Evolutionary conservation across 2,329 filamentous ascomycete genomes (phyloP).

Genomic region (Xylariaceae sp.): DNA sequence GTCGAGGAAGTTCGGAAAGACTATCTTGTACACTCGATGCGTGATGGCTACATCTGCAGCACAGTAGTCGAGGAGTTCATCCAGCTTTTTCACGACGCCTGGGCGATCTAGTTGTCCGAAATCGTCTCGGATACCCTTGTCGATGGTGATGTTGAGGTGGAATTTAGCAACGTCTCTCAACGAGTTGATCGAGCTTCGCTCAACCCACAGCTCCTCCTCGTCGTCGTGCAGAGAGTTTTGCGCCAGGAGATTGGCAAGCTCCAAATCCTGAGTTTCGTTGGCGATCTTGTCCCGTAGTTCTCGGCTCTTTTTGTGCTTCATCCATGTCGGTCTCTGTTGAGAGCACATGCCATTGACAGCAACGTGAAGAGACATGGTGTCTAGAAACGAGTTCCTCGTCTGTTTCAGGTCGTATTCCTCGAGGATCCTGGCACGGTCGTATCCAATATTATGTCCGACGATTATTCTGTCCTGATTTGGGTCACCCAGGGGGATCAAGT

Average conservation of each 20-base stretch:
- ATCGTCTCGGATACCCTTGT: slow-evolving; percentile 80
- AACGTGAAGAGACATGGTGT: slow-evolving; percentile 97
- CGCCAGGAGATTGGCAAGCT: slow-evolving; percentile 66
- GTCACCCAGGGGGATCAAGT: slow-evolving; percentile 84
- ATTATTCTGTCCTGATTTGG: slow-evolving; percentile 67
- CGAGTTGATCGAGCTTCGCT: slow-evolving; percentile 90
- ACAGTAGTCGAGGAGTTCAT: slow-evolving; percentile 87
- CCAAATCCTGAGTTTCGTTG: slow-evolving; percentile 62
- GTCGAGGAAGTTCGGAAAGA: slow-evolving; percentile 83
- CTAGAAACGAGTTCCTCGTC: slow-evolving; percentile 79
- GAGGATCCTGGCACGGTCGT: slow-evolving; percentile 78
- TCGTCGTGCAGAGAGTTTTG: slow-evolving; percentile 65
- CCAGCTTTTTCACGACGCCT: slow-evolving; percentile 64
- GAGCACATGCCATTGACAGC: slow-evolving; percentile 99
- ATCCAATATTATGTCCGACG: slow-evolving; percentile 93
- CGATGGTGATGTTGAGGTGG: slow-evolving; percentile 84
- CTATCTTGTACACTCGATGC: slow-evolving; percentile 87
- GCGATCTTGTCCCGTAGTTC: slow-evolving; percentile 78
- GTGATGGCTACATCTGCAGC: slow-evolving; percentile 91
- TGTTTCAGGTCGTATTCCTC: slow-evolving; percentile 88
- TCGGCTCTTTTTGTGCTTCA: slow-evolving; percentile 88
- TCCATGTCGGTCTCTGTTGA: slow-evolving; percentile 90
- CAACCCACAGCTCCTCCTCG: slow-evolving; percentile 94
- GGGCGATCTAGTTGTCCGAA: slow-evolving; percentile 76
- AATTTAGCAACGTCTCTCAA: slow-evolving; percentile 94